Conservation (phyloP, 2,329 filamentous ascomycete genomes). For the Ceratocystis destructans region DNA sequence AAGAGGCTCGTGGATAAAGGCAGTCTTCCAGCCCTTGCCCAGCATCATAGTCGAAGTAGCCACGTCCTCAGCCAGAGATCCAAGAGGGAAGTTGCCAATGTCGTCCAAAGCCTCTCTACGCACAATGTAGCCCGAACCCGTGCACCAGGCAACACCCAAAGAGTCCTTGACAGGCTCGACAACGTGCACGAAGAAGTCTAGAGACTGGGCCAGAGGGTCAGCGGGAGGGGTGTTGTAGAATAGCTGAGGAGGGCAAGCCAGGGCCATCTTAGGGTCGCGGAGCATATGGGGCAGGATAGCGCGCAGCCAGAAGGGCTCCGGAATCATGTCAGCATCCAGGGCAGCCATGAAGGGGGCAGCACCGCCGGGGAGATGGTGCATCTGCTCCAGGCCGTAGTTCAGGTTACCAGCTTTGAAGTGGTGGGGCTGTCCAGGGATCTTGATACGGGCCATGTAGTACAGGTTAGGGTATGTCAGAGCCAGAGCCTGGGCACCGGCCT, state of each 20-base stretch:
- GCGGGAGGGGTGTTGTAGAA: conserved; percentile 49
- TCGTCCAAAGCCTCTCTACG: conserved; percentile 45
- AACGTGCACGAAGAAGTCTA: conserved; percentile 45
- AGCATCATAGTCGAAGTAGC: conserved; percentile 45
- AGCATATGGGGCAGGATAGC: conserved; percentile 46
- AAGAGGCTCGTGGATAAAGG: conserved; percentile 44
- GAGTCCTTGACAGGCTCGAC: conserved; percentile 38
- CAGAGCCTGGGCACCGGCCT: conserved; percentile 28
- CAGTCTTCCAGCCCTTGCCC: conserved; percentile 48
- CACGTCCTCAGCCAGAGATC: conserved; percentile 47
- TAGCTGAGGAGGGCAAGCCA: conserved; percentile 47
- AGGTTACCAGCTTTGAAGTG: conserved; percentile 54
- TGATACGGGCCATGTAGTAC: conserved; percentile 39
- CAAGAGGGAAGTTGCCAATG: conserved; percentile 48
- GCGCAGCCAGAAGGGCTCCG: conserved; percentile 46
- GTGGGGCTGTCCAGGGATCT: conserved; percentile 35
- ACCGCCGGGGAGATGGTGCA: conserved; percentile 38
- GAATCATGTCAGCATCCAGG: conserved; percentile 56
- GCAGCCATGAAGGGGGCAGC: conserved; percentile 47
- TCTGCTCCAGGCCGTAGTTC: conserved; percentile 43
- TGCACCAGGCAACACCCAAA: conserved; percentile 47
- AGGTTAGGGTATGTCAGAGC: conserved; percentile 34
- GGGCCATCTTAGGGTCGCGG: conserved; percentile 41
- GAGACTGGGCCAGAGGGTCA: conserved; percentile 44
- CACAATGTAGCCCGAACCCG: conserved; percentile 48